These are phyloP conservation scores for Aschersonia sp. DNA, from an alignment of 2,329 filamentous ascomycete genomes.

Conservation along the genomic window DNA sequence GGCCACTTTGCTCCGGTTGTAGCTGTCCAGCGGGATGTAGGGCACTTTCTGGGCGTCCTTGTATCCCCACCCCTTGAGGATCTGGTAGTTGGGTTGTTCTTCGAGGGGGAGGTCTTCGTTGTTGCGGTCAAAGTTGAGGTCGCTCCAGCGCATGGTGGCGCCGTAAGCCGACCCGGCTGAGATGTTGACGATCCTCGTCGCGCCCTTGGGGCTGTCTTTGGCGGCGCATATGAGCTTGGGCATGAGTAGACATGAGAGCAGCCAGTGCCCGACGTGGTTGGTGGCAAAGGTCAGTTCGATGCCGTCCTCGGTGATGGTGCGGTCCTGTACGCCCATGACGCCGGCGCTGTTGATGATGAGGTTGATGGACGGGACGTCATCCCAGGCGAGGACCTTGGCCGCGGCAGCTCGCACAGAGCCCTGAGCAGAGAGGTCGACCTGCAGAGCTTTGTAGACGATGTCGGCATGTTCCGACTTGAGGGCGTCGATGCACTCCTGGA, in stretches of 20 bases:
- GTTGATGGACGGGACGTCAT: constrained; percentile 16
- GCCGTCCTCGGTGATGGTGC: constrained; percentile 17
- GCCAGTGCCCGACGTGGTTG: constrained; percentile 23
- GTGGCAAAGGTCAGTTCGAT: constrained; percentile 20
- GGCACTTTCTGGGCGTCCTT: constrained; percentile 5
- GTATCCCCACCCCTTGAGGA: constrained; percentile 7
- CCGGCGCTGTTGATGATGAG: constrained; percentile 24
- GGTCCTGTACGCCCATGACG: constrained; percentile 19
- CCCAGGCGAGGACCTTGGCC: constrained; percentile 13
- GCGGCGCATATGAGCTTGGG: constrained; percentile 17
- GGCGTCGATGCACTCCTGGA: constrained; percentile 19
- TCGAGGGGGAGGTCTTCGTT: constrained; percentile 8
- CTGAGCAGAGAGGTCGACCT: constrained; percentile 23
- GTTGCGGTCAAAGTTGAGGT: constrained; percentile 25
- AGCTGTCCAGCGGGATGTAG: constrained; percentile 12
- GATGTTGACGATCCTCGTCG: constrained; percentile 26
- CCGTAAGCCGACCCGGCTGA: constrained; percentile 25
- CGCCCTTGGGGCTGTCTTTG: constrained; percentile 11
- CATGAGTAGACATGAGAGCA: constrained; percentile 21
- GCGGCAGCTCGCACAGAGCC: constrained; percentile 23
- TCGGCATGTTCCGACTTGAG: constrained; percentile 16
- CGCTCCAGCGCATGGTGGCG: constrained; percentile 23
- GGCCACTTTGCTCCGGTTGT: constrained; percentile 14
- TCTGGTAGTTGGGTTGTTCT: constrained; percentile 6
- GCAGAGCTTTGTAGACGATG: constrained; percentile 16